Base-by-base conservation (phyloP, 768 basidiomycete genomes). In the Tricholoma saponaceum region DNA sequence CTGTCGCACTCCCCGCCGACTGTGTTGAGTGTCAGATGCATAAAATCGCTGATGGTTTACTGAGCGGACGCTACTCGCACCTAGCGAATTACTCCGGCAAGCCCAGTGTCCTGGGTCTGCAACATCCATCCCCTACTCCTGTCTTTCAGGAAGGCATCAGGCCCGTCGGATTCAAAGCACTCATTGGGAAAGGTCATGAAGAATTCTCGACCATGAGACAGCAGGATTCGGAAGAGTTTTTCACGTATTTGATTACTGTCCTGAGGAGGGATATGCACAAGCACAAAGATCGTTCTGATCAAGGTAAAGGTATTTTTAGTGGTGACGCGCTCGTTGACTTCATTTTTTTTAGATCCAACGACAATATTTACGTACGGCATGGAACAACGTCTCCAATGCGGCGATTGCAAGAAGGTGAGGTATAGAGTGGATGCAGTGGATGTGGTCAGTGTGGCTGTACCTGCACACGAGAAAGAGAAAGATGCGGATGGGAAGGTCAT, bases 161-260 rank as follows among this genome's bases (percentile, higher is more conserved):
- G 43, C 97, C 96, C 0, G 77, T 78, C 1, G 84, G 83, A 60
- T 93, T 98, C 78, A 98, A 98, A 71, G 75, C 85, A 4, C 81
- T 98, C 9, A 83, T 98, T 33, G 96, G 96, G 2, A 91, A 89
- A 62, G 94, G 92, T 1, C 97, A 98, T 65, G 83, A 83, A 30
- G 97, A 98, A 72, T 98, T 98, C 65, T 78, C 90, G 32, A 98
- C 95, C 49, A 98, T 98, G 95, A 81, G 84, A 53, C 96, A 99
- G 71, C 97, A 98, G 68, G 97, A 99, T 66, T 86, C 95, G 5
- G 94, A 96, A 66, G 96, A 98, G 72, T 98, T 98, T 74, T 80
- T 99, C 54, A 80, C 83, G 33, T 84, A 96, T 71, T 74, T 98
- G 1, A 65, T 98, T 53, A 86, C 84, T 4, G 77, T 83, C 18